These are phyloP conservation scores for Petasospora fabianii DNA, from an alignment of 1,139 yeast species.

Conservation along the genomic window DNA sequence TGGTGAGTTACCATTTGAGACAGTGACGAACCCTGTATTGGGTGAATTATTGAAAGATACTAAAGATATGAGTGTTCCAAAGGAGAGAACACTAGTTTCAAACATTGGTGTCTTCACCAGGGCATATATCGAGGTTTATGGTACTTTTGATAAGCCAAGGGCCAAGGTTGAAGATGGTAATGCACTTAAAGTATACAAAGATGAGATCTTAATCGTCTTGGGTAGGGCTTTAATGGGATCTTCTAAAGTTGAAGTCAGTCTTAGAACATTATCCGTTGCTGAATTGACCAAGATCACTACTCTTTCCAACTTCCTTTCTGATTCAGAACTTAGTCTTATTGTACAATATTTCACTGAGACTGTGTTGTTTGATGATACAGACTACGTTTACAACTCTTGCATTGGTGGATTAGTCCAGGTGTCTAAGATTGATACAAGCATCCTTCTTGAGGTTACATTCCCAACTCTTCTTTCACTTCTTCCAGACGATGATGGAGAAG, in stretches of 20 bases:
- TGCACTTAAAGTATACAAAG: constrained; percentile 50
- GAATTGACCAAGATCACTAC: constrained; percentile 56
- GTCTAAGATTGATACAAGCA: constrained; percentile 34
- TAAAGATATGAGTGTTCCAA: constrained; percentile 35
- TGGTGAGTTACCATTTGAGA: constrained; percentile 41
- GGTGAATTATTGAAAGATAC: constrained; percentile 35
- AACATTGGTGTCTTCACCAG: constrained; percentile 54
- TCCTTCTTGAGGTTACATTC: constrained; percentile 56
- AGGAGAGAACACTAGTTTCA: constrained; percentile 58
- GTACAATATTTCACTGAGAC: constrained; percentile 67
- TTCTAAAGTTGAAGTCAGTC: constrained; percentile 61
- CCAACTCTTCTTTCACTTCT: constrained; percentile 54
- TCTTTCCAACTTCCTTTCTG: constrained; percentile 42
- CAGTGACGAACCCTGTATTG: constrained; percentile 38
- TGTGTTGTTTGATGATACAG: constrained; percentile 43
- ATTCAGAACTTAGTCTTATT: constrained; percentile 57
- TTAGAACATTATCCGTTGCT: constrained; percentile 62
- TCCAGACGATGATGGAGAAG: constrained; percentile 38
- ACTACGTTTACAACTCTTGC: constrained; percentile 39
- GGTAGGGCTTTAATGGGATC: constrained; percentile 66
- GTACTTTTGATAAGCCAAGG: constrained; percentile 18
- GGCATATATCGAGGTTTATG: constrained; percentile 37
- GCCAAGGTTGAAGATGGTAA: constrained; percentile 16
- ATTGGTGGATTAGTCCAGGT: constrained; percentile 53
- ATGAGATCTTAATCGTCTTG: constrained; percentile 59